Conservation (phyloP, 1,139 yeast genomes). For the Blastobotrys buckinghamii region DNA sequence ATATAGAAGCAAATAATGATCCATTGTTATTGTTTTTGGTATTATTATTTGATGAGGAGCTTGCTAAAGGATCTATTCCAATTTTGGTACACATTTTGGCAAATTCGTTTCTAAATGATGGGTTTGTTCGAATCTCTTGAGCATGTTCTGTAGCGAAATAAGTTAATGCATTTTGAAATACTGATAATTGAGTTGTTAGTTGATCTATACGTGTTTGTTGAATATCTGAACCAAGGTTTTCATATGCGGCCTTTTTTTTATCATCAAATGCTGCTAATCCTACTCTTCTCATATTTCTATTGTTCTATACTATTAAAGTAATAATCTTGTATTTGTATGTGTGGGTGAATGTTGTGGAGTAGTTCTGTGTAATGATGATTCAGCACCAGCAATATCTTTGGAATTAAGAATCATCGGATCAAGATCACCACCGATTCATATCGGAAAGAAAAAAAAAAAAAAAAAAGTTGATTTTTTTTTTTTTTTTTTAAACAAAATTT, state of each 20-base stretch:
- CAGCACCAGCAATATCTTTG: background rate
- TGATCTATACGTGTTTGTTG: conserved; percentile 32
- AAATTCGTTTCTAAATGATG: conserved; percentile 63
- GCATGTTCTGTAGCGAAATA: conserved; percentile 46
- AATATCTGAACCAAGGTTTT: conserved; percentile 31
- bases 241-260: conserved; percentile 28
- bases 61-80: conserved; percentile 77
- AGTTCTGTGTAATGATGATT: background rate
- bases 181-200: conserved; percentile 35
- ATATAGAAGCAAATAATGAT: conserved; percentile 34
- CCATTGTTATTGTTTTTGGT: conserved; percentile 21
- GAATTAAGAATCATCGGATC: background rate
- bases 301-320: too few species aligned
- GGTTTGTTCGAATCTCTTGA: conserved; percentile 57
- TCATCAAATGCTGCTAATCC: conserved; percentile 40
- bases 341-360: too few species aligned
- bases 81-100: conserved; percentile 69
- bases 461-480: too few species aligned
- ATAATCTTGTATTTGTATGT: background rate
- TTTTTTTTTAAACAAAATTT: too few species aligned
- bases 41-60: conserved; percentile 28
- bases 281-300: conserved; percentile 35
- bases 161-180: conserved; percentile 34
- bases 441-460: too few species aligned
- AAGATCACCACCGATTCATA: too few species aligned